Percentiles rank a stretch among this genome's conserved stretches.
Evolutionary conservation across 495 filamentous ascomycete species (phyloP).

Genomic region (Talaromyces thailandensis): DNA sequence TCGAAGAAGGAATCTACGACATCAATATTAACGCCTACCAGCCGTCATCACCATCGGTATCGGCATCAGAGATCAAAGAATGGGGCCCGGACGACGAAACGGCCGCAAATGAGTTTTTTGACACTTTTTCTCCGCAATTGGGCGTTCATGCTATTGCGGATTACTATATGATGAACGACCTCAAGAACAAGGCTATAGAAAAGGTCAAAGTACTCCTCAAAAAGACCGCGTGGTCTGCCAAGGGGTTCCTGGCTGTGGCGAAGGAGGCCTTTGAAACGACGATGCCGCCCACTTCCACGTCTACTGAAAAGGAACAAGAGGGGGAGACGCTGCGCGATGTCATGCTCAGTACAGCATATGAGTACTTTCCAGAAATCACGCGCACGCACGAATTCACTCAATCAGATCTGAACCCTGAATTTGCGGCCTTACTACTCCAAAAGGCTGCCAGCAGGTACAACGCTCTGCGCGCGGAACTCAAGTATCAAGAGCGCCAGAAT

Average conservation of each 20-base stretch:
- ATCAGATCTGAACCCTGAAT: neutral
- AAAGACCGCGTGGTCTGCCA: neutral
- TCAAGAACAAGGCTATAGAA: neutral
- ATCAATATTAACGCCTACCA: neutral
- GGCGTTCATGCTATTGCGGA: constrained; percentile 3
- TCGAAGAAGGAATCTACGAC: neutral
- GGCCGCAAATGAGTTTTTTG: neutral
- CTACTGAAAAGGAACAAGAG: neutral
- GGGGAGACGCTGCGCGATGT: neutral
- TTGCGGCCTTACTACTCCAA: neutral
- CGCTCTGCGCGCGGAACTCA: neutral
- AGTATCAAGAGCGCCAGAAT: neutral
- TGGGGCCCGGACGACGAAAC: neutral
- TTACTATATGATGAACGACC: neutral
- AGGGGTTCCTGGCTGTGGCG: neutral
- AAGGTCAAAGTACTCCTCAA: neutral
- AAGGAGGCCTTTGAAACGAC: neutral
- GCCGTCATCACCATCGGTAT: neutral
- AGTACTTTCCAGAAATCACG: neutral
- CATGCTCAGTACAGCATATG: neutral
- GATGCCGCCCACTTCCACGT: neutral
- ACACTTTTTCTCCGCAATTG: neutral
- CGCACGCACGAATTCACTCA: neutral
- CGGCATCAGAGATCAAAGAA: neutral
- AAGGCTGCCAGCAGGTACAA: neutral